Base-by-base conservation (phyloP, 164 flowering plant genomes). In the Macadamia integrifolia region DNA sequence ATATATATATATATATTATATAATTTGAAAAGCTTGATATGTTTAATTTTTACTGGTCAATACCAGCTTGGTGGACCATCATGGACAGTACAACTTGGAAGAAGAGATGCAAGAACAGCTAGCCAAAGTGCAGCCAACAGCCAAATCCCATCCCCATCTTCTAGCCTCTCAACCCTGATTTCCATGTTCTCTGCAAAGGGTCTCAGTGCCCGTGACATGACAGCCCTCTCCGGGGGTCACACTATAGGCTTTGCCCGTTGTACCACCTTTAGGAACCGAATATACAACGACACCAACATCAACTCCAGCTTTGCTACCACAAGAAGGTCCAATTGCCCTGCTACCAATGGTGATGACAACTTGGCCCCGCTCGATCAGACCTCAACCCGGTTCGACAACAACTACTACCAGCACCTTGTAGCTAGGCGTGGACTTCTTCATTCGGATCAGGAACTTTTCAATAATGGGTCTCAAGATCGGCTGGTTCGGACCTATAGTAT, bases 171-270 rank as follows among this genome's bases (percentile, higher is more conserved):
- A 8, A 56, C 60, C 55, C 72, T 76, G 42, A 66, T 71, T 43
- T 5, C 73, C 35, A 43, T 13, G 17, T 78, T 80, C 62, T 13
- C 44, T 8, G 57, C 35, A 57, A 59, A 80, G 15, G 77, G 75
- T 17, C 73, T 77, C 2, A 50, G 18, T 30, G 61, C 60, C 12
- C 52, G n/a, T 0, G 80, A 74, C 72, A 56, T 77, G 57, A 70
- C 66, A 6, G 80, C 71, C 23, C 76, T 77, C 32, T 74, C 77
- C 14, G 76, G 76, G 3, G 77, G 69, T 60, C 94, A 89, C 73
- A 86, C 92, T 23, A 86, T 90, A 13, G 96, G 96, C 50, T 84
- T 82, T 71, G 84, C 96, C 42, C 78, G 89, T 71, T 88, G 96
- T 81, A 75, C 80, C 12, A 28, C 23, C 15, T 88, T 90, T 75